Conservation (phyloP, 148 eudicot genomes). For the Bassia scoparia region DNA sequence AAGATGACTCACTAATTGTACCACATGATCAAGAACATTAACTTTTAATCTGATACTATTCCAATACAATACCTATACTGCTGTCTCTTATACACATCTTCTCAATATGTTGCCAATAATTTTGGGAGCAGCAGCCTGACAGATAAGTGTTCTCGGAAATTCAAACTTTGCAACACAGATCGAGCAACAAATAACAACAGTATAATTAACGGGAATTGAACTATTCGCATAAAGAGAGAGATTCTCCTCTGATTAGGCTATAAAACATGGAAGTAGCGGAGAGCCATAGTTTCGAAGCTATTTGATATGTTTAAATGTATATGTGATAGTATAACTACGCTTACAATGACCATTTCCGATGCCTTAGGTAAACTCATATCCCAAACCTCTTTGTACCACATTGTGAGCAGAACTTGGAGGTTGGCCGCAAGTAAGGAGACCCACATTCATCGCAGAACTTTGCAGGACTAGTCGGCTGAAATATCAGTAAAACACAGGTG, state of each 20-base stretch:
- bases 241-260: background rate
- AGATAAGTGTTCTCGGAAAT: background rate
- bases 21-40: background rate
- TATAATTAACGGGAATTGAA: background rate
- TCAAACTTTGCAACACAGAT: background rate
- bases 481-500: background rate
- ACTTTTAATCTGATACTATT: background rate
- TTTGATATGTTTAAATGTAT: background rate
- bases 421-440: conserved; percentile 70
- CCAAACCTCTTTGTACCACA: conserved; percentile 90
- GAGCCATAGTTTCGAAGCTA: background rate
- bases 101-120: background rate
- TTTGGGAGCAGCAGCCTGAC: background rate
- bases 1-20: background rate
- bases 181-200: background rate
- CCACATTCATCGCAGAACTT: conserved; percentile 99
- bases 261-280: background rate
- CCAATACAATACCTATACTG: no score
- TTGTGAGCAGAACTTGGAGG: conserved; percentile 89
- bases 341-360: background rate
- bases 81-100: no score
- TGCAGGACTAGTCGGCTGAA: conserved; percentile 74
- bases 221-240: background rate
- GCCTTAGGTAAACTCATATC: conserved; percentile 32
- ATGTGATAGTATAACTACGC: background rate